A percentile compares a stretch with the other conserved stretches of the same genome.
phyloP scores from a whole-genome alignment of 2,329 filamentous ascomycete species.

The Apiospora pterosperma region DNA sequence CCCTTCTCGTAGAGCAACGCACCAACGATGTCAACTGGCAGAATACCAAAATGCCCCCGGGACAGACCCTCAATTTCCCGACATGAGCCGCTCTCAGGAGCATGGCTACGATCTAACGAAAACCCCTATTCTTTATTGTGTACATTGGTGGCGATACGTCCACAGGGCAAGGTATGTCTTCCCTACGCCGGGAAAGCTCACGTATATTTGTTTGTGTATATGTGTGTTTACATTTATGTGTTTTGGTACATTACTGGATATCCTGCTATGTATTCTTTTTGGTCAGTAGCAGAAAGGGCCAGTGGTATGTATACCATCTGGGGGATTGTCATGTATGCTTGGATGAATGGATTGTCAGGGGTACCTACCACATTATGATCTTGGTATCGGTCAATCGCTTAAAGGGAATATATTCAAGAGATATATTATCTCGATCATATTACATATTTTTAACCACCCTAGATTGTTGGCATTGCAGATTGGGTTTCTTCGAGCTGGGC shows the following conservation, averaged over 20 bases:
- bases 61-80: constrained; percentile 30
- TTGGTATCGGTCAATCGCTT: background rate
- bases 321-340: background rate
- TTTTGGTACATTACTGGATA: background rate
- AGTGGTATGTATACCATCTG: background rate
- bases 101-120: background rate
- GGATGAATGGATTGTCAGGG: background rate
- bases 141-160: background rate
- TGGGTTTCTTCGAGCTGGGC: too few relatives aligned
- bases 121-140: background rate
- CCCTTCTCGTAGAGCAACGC: constrained; percentile 18
- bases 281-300: background rate
- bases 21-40: constrained; percentile 31
- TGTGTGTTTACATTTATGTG: too few relatives aligned
- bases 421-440: background rate
- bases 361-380: too few relatives aligned
- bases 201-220: background rate
- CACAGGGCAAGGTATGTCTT: background rate
- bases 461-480: background rate
- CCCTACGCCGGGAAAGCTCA: background rate
- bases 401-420: background rate
- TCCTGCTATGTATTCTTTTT: constrained; percentile 7
- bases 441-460: background rate
- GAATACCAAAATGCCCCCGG: constrained; percentile 29
- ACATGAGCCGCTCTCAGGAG: constrained; percentile 10